Base-by-base conservation (phyloP, 345 rosid species). In the Populus alba region DNA sequence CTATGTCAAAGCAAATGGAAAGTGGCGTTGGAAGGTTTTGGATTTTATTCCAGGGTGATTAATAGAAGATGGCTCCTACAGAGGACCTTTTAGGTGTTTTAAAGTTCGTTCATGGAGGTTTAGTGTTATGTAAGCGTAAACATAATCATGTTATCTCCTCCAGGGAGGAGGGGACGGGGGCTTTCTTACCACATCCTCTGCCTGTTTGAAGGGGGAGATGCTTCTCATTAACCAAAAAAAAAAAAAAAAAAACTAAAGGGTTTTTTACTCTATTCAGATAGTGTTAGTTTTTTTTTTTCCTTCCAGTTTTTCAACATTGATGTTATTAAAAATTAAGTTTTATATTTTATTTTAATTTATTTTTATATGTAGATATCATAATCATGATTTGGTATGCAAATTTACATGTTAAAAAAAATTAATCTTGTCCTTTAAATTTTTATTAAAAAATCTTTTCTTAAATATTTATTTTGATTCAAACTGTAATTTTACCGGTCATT, bases 371-470 rank as follows among this genome's bases (percentile, higher is more conserved):
- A 11, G 0, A 2, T 41, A 41, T 41, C 3, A 9, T 41, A 11
- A 41, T 9, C 1, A 10, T 41, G 0, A 41, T 1, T 41, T 10
- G 3, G 1, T 10, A 41, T 41, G 13, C 0, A 0, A 41, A 41
- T 41, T 41, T 13, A 41, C 3, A 33, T 33, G 5, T 4, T 4
- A 4, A 33, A 4, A 33, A 33, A 33, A 33, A 4, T 33, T 33
- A 0, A 41, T 41, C 0, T 41, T 41, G 0, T 41, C 0, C 0
- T 9, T 41, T 41, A 2, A 9, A 2, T 41, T 41, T 41, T 39
- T 39, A 6, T 9, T 41, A 41, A 10, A 9, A 41, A 41, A 41
- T 9, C 3, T 41, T 0, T 10, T 41, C 0, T 41, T 41, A 41
- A 41, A 41, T 10, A 41, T 41, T 41, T 41, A 41, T 10, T 41